phyloP scores from a whole-genome alignment of 371 early-diverging fungal species.

The Massospora cicadina region DNA sequence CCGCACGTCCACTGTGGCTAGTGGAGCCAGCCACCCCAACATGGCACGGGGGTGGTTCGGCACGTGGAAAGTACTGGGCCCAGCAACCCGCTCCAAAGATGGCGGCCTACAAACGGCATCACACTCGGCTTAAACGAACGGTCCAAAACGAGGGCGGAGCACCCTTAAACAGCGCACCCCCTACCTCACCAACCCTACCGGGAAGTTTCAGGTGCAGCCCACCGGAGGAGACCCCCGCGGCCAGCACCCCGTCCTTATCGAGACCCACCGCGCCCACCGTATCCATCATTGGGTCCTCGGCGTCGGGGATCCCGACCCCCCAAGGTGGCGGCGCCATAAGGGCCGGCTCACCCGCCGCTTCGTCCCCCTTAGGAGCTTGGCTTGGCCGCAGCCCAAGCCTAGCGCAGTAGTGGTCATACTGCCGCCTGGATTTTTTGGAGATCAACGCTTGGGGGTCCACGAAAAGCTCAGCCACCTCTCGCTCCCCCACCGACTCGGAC shows the following conservation, averaged over 20 bases:
- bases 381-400: neutral
- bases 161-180: too few relatives aligned
- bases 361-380: too few relatives aligned
- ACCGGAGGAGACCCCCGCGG: conserved; percentile 3
- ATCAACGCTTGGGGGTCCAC: neutral
- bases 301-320: neutral
- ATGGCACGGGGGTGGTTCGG: too few relatives aligned
- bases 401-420: neutral
- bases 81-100: conserved; percentile 5
- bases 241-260: neutral
- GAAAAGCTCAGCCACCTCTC: neutral
- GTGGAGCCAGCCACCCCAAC: too few relatives aligned
- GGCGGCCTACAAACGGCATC: neutral
- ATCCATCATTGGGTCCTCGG: neutral
- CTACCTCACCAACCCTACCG: conserved; percentile 7
- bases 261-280: conserved; percentile 1
- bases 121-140: too few relatives aligned
- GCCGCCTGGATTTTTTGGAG: neutral
- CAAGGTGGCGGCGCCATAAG: too few relatives aligned
- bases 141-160: too few relatives aligned
- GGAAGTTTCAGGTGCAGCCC: conserved; percentile 2
- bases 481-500: neutral
- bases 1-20: neutral
- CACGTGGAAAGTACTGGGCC: neutral
- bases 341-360: too few relatives aligned